Evolutionary conservation across 495 filamentous ascomycete species (phyloP).

Genomic region (Lindgomyces ingoldianus): DNA sequence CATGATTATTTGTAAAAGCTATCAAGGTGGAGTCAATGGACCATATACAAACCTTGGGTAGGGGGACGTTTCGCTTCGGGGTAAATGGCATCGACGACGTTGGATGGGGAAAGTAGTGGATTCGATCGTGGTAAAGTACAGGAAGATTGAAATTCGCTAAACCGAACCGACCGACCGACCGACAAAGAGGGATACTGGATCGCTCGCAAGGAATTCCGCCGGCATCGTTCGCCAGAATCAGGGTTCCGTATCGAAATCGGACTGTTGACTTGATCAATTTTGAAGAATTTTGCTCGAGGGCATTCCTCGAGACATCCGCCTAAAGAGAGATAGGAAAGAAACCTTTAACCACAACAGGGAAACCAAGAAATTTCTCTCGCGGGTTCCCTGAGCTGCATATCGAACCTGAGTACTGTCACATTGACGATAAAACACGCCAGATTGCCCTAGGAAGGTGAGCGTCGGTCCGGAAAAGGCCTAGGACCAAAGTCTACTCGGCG

Average conservation of each 20-base stretch:
- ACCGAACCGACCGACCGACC: slow-evolving; percentile 34
- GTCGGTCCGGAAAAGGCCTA: not conserved
- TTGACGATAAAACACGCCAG: not conserved
- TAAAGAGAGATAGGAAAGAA: slow-evolving; percentile 4
- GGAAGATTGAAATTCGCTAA: slow-evolving; percentile 15
- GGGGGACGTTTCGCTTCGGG: slow-evolving; percentile 3
- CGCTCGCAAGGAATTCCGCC: slow-evolving; percentile 31
- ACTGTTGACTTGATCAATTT: slow-evolving; percentile 32
- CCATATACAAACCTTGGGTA: not conserved
- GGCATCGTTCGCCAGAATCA: slow-evolving; percentile 30
- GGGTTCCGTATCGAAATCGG: slow-evolving; percentile 22
- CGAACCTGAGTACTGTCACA: not conserved
- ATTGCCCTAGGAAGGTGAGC: not conserved
- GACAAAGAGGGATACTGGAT: slow-evolving; percentile 15
- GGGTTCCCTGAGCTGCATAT: not conserved
- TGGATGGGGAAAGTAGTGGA: slow-evolving; percentile 11
- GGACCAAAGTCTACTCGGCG: slow-evolving; percentile 67
- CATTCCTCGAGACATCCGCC: slow-evolving; percentile 5
- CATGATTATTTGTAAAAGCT: not conserved
- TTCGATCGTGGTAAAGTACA: slow-evolving; percentile 37
- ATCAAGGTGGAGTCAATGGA: not conserved
- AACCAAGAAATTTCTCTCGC: not conserved
- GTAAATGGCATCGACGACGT: slow-evolving; percentile 8
- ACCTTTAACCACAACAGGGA: not conserved
- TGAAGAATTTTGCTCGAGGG: slow-evolving; percentile 10